Evolutionary conservation across 2,329 filamentous ascomycete genomes (phyloP), one percentile per base, ranked within the genome.

Genomic region (Hirsutella rhossiliensis): DNA sequence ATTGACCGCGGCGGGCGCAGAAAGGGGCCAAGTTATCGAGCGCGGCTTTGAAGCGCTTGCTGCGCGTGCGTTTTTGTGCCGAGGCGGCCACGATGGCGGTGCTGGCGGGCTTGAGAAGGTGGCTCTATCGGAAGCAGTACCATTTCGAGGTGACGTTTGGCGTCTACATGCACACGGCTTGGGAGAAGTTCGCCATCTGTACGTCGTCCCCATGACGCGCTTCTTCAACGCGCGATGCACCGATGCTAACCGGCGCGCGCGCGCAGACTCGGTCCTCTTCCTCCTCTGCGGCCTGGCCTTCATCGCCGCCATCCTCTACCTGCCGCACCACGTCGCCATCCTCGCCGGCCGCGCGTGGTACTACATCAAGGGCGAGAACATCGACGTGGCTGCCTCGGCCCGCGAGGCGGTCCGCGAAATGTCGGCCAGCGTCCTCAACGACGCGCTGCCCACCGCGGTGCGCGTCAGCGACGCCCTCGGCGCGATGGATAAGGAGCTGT

Each of bases 121-220:
- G 89, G 87, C 74, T 97, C 53, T 82, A 88, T 65, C 78, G 89
- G 65, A 98, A 98, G 75, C 82, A 89, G 62, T 96, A 97, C 72
- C 92, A 97, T 72, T 88, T 97, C 62, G 92, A 98, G 69, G 90
- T 97, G 62, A 96, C 90, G 12, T 92, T 94, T 66, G 84, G 85
- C 48, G 77, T 97, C 23, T 97, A 98, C 74, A 97, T 98, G 85
- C 83, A 96, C 56, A 96, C 89, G 32, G 84, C 88, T 1, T 88
- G 84, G 43, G 92, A 98, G 72, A 95, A 95, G 65, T 90, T 95
- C 66, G 82, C 95, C 56, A 94, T 97, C 68, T 97, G 92, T 97
- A 76, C 46, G 87, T 65, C 6, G 12, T 18, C 37, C 20, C 41
- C 38, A n/a, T 94, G 27, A 92, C 94, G 8, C 29, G 29, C 72